phyloP scores from a whole-genome alignment of 2,329 filamentous ascomycete genomes.

The Neofusicoccum sp. region DNA sequence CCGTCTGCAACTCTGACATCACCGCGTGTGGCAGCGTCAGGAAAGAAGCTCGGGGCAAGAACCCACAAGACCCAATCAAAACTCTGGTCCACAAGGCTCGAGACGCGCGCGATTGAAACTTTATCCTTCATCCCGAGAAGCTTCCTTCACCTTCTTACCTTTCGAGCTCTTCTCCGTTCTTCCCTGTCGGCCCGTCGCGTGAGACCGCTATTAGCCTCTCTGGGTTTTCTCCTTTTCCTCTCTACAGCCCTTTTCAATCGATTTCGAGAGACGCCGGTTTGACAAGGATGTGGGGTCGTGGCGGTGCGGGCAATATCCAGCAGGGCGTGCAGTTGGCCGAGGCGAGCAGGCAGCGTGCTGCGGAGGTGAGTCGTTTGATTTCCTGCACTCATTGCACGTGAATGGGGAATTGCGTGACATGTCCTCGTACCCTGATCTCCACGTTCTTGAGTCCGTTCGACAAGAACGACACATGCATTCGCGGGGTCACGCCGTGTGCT shows the following conservation, averaged over 20 bases:
- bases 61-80: not conserved
- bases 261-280: not conserved
- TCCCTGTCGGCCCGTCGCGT: no score
- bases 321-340: conserved; percentile 29
- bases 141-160: no score
- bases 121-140: no score
- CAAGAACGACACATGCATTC: not conserved
- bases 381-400: not conserved
- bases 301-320: conserved; percentile 47
- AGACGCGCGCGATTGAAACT: no score
- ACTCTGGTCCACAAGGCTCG: no score
- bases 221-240: no score
- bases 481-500: not conserved
- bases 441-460: not conserved
- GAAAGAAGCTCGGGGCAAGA: no score
- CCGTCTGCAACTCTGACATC: not conserved
- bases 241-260: no score
- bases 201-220: no score
- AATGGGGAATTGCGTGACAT: not conserved
- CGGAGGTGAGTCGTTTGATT: conserved; percentile 27
- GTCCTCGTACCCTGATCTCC: not conserved
- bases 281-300: conserved; percentile 39
- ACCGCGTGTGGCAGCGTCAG: not conserved
- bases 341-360: conserved; percentile 28
- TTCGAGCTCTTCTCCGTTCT: no score